These are phyloP conservation scores for Candida pseudoviswanathii DNA, from an alignment of 1,139 yeast genomes.

Conservation along the genomic window DNA sequence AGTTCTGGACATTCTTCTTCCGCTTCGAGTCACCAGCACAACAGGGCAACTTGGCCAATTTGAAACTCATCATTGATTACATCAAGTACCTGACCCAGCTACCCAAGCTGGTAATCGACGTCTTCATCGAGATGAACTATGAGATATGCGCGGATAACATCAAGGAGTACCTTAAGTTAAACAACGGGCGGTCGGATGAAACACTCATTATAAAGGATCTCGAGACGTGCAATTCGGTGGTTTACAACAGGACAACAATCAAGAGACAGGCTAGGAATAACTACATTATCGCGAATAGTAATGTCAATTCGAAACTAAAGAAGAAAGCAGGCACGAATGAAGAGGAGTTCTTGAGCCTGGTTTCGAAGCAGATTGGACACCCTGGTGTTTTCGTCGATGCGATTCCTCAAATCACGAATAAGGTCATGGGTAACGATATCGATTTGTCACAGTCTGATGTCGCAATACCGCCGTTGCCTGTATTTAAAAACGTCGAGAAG, in stretches of 20 bases:
- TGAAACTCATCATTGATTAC: slow-evolving; percentile 44
- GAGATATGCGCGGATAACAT: slow-evolving; percentile 30
- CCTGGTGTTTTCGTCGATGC: slow-evolving; percentile 56
- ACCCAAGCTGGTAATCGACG: slow-evolving; percentile 50
- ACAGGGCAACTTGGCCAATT: slow-evolving; percentile 43
- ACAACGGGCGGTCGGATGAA: slow-evolving; percentile 20
- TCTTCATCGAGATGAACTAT: slow-evolving; percentile 26
- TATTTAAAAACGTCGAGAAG: slow-evolving; percentile 64
- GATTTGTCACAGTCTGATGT: slow-evolving; percentile 23
- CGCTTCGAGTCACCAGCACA: slow-evolving; percentile 46
- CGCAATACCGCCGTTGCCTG: slow-evolving; percentile 49
- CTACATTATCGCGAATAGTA: slow-evolving; percentile 18
- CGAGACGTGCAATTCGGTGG: slow-evolving; percentile 30
- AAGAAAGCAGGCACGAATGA: slow-evolving; percentile 10
- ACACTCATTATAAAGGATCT: slow-evolving; percentile 26
- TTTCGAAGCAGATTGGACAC: slow-evolving; percentile 55
- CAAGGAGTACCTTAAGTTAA: slow-evolving; percentile 15
- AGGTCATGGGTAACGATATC: slow-evolving; percentile 30
- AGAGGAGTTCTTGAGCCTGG: slow-evolving; percentile 35
- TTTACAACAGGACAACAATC: slow-evolving; percentile 27
- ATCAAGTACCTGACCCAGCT: slow-evolving; percentile 47
- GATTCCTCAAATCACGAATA: slow-evolving; percentile 58
- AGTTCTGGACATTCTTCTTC: slow-evolving; percentile 60
- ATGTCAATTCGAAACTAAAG: slow-evolving; percentile 9
- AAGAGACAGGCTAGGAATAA: slow-evolving; percentile 27